Evolutionary conservation across 768 basidiomycete genomes (phyloP).

Genomic region (Lyophyllum decastes): DNA sequence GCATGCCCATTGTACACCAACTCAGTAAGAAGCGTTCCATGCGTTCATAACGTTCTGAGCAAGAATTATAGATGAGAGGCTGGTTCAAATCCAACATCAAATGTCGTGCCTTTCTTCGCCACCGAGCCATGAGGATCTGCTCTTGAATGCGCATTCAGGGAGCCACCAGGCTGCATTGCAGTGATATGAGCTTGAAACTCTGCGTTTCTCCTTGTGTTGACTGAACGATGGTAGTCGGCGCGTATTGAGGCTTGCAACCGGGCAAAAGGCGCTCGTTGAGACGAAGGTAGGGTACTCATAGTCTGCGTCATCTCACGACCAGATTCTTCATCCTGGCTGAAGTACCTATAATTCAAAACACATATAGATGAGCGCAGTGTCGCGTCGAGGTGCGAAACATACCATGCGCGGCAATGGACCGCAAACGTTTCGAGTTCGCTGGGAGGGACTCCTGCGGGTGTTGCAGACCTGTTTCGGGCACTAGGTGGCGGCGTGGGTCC

Average conservation of each 20-base stretch:
- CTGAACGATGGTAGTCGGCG: conserved; percentile 79
- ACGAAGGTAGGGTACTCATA: conserved; percentile 74
- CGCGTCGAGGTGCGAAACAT: conserved; percentile 20
- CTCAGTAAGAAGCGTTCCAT: conserved; percentile 73
- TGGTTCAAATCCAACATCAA: neutral
- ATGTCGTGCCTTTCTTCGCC: conserved; percentile 63
- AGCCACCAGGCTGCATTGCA: conserved; percentile 78
- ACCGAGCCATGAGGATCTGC: conserved; percentile 59
- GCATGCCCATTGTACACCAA: conserved; percentile 88
- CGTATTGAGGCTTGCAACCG: conserved; percentile 86
- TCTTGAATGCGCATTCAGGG: conserved; percentile 73
- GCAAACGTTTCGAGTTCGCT: conserved; percentile 81
- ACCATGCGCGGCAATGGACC: conserved; percentile 80
- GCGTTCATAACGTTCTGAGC: conserved; percentile 68
- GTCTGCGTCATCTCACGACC: conserved; percentile 83
- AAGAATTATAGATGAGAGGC: neutral
- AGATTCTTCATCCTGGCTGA: conserved; percentile 76
- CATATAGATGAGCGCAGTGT: neutral
- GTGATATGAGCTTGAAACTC: conserved; percentile 86
- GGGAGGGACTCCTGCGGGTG: conserved; percentile 64
- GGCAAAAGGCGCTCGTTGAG: conserved; percentile 85
- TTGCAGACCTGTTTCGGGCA: conserved; percentile 63
- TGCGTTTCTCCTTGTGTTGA: conserved; percentile 73
- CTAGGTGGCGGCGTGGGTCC: conserved; percentile 61
- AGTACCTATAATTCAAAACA: conserved; percentile 63